Base-by-base conservation (phyloP, 257 asterid genomes). In the Nicotiana otophora region DNA sequence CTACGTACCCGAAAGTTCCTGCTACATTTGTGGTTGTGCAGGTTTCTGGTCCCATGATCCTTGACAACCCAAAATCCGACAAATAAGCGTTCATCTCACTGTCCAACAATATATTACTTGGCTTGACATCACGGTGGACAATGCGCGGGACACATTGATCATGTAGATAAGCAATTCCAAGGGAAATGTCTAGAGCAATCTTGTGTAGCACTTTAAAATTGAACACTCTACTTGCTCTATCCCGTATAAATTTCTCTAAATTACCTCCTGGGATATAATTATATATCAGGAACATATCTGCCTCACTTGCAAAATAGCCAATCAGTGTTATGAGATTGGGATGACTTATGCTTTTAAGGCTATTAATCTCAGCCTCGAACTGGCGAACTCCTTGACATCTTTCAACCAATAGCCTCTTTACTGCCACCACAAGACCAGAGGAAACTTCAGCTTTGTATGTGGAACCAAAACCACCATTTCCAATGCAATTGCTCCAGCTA, bases 371-470 rank as follows among this genome's bases (percentile, higher is more conserved):
- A 0, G 98, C 98, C 33, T 93, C 92, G 9, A 95, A 93, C 78
- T 95, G 98, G 26, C 89, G 93, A 65, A 85, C 70, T 20, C 94
- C 91, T 78, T 91, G 90, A 81, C 92, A 91, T 15, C 96, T 94
- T 14, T 98, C 97, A 0, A 92, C 90, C 0, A 95, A 86, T 10
- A 94, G 93, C 19, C 95, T 93, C 72, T 96, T 96, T 10, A 94
- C 88, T 19, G 98, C 99, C 11, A 94, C 91, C 0, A 94, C 84
- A 66, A 89, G 85, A 33, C 97, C 98, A 0, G 98, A 93, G 3
- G 99, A 90, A 12, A 96, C 87, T 86, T 94, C 98, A 16, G 97
- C 99, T 83, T 93, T 96, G 91, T 90, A 94, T 4, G 99, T 96
- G 4, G 98, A 92, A 34, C 98, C 99, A 70, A 96, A 96, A 19